Evolutionary conservation across 352 stramenopile species (phyloP), one percentile per base, ranked within the genome.

Genomic region (Blastocystis sp.): DNA sequence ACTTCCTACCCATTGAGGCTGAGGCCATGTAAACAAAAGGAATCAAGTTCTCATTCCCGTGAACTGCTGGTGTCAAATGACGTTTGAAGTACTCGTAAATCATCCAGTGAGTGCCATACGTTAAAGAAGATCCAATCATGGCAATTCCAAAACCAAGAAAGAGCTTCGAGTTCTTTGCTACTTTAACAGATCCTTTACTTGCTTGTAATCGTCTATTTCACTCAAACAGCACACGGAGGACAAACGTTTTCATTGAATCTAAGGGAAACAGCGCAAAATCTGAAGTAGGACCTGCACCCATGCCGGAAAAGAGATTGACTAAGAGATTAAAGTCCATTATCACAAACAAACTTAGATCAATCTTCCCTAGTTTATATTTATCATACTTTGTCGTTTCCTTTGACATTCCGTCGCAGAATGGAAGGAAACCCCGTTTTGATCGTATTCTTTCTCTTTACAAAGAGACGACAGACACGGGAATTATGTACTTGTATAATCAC

Each of bases 1-100:
- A 30, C 13, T 27, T 22, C 27, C 35, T 51, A 88, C 77, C 77
- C 33, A 77, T 79, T 19, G 62, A 27, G 4, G 62, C 77, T 35
- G 77, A 88, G n/a, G 22, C 22, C 58, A 77, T 77, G 62, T 88
- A 88, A 33, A 88, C 77, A 88, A 88, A 88, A 2, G 77, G 77
- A 59, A 88, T n/a, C 22, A 48, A 22, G 3, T 27, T 44, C 22
- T 88, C 58, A 37, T 88, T 77, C 51, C 62, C 62, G 11, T 88
- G 51, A 24, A 35, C n/a, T 7, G 76, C 3, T 33, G 77, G 77
- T 19, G 27, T 27, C 13, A 88, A 53, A 70, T 73, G 58, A 19
- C 77, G 33, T 70, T 88, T 88, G 58, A 77, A 88, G 27, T 58
- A 73, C 37, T 88, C 77, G n/a, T 88, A 88, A 27, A 88, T 68